Base-by-base conservation (phyloP, 2,329 filamentous ascomycete species). In the Mycocentrospora acerina region DNA sequence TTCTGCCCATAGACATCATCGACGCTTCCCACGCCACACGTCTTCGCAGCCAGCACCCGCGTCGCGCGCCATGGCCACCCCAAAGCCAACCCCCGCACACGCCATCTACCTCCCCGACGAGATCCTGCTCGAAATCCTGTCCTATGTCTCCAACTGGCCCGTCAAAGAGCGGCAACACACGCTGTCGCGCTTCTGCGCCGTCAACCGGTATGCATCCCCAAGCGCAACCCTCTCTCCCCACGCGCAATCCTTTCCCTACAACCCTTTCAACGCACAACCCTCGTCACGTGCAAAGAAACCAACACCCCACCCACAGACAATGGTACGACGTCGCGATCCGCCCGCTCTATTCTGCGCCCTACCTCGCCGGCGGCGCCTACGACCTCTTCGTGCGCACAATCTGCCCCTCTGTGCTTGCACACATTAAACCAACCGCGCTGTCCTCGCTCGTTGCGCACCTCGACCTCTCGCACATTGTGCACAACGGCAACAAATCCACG, bases 401-500 rank as follows among this genome's bases (percentile, higher is more conserved):
- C 28, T 79, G 75, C 42, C 78, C 79, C 1, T 73, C 71, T 0
- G 69, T 75, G 25, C 72, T 72, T 37, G 64, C 71, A 0, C 72
- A 73, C 38, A 69, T 75, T 18, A 72, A 72, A 22, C 72, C 71
- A 38, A 73, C 70, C 34, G 71, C 73, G 11, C 50, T 76, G 27
- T 73, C 75, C 0, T 63, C 63, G n/a, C 60, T 80, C 29, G 75
- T 84, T 11, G 72, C 71, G 24, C 56, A 64, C 9, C 66, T 84
- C 25, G 70, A 82, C 51, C 69, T 84, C 60, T 69, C 71, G 9
- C 50, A 60, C 27, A 72, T 84, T 12, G 78, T 82, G 2, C 79
- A 83, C 50, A 76, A 82, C 49, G 77, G 77, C 44, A 76, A 71
- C 39, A 80, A 78, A 48, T 78, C 76, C 33, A 61, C 74, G 8